Evolutionary conservation across 768 basidiomycete species (phyloP), one percentile per base, ranked within the genome.

Genomic region (Kwoniella dendrophila): DNA sequence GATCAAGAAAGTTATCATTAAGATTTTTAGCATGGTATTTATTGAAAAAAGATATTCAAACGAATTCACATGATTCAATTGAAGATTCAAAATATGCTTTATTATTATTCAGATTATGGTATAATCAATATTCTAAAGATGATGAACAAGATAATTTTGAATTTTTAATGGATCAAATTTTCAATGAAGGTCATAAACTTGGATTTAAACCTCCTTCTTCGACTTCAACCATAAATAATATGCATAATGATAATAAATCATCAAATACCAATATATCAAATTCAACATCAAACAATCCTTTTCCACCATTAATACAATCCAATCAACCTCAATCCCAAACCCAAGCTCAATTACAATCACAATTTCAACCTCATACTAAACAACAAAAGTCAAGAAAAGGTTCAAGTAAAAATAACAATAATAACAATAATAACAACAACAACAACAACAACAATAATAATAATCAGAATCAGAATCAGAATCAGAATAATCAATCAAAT

Each of bases 51-150:
- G 87, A 90, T 70, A 98, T 99, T 59, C 95, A 98, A 78, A 89
- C 85, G 10, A 92, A 92, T 22, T 90, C 87, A 12, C 95, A 99
- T 77, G 96, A 98, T 78, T 97, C 94, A n/a, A 95, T 99, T 68
- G 96, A 99, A 78, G 95, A 98, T 72, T 92, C 93, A 0, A 84
- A 86, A 6, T 90, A 89, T 5, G 93, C 95, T 0, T 81, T 96
- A 30, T 83, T 87, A 67, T 81, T 97, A 32, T 96, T 90, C 80
- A 88, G 91, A 75, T 86, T 88, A 2, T n/a, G n/a, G n/a, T 92
- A 88, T 76, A 67, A 66, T 48, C 61, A 71, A 38, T 86, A 91
- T 49, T 65, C 73, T 48, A 87, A 84, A 29, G 88, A 87, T 1
- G 59, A 52, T 16, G 14, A 44, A 18, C 33, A 24, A n/a, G 76